Base-by-base conservation (phyloP, 352 stramenopile genomes). In the Phytophthora colocasiae region DNA sequence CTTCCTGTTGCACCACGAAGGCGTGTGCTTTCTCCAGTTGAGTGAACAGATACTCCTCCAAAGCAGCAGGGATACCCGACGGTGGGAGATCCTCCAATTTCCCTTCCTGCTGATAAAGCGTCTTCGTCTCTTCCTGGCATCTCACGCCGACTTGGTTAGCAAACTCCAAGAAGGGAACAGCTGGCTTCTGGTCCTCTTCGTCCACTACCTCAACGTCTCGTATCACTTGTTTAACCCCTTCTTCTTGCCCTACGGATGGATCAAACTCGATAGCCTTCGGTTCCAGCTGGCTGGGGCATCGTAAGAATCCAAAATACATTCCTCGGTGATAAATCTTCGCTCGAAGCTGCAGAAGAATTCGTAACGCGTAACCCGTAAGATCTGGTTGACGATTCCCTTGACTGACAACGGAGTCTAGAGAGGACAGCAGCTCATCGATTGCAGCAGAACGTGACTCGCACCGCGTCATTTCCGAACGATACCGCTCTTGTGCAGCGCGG, bases 391-490 rank as follows among this genome's bases (percentile, higher is more conserved):
- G 38, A 32, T 26, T 55, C 49, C 6, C 8, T 69, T 56, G 29
- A 81, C 62, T 14, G 91, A 19, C 1, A 40, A 63, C 26, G 85
- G 63, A 26, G 31, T 34, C 31, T 11, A 97, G 76, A 10, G 76
- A 71, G 6, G 65, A 39, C 6, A 97, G 59, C 7, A 96, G 71
- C 14, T 68, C 57, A 49, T 96, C 81, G 40, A 97, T 85, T 11
- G 71, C 65, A n/a, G 63, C 58, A 4, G 84, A 90, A 43, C 78
- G 77, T 22, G 83, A 74, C 29, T 97, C 90, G 22, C 87, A 91
- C 7, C 84, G 84, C 22, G 84, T 91, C 12, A 93, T 90, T 58
- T 95, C 88, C 1, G 87, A 93, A 4, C 92, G 81, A 38, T 95
- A 90, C 12, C 81, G 65, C 56, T 97, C 91, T 63, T 97, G 89